A percentile compares a stretch with the other conserved stretches of the same genome.
phyloP scores from a whole-genome alignment of 129 eudicot species.

The Ambrosia artemisiifolia region DNA sequence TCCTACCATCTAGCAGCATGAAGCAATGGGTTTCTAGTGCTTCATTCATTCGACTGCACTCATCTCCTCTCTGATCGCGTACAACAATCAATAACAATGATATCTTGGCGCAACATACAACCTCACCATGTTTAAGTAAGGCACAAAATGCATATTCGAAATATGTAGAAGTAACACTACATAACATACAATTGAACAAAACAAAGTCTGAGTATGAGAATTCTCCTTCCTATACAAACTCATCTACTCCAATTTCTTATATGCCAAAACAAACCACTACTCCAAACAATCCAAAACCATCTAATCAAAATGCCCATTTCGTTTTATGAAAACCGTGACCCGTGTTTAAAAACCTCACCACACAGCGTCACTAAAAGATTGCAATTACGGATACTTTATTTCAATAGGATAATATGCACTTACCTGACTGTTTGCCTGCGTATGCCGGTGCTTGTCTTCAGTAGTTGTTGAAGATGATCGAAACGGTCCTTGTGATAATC shows the following conservation, averaged over 20 bases:
- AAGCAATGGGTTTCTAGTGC: no score
- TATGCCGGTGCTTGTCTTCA: conserved; percentile 17
- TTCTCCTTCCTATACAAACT: conserved; percentile 24
- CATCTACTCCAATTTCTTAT: conserved; percentile 16
- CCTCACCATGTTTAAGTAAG: no score
- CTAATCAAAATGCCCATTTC: neutral
- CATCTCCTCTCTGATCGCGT: no score
- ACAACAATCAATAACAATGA: no score
- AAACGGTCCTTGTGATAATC: conserved; percentile 63
- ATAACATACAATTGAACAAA: conserved; percentile 17
- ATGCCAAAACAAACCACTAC: conserved; percentile 21
- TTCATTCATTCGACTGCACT: no score
- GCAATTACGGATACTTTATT: neutral
- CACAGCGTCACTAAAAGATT: neutral
- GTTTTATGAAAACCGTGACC: no score
- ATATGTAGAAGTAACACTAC: conserved; percentile 16
- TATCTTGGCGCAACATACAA: neutral
- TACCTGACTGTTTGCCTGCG: conserved; percentile 9
- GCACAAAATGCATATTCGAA: neutral
- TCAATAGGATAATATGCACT: neutral
- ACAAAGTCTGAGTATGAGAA: conserved; percentile 12
- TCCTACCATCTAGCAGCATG: no score
- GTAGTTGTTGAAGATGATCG: conserved; percentile 41
- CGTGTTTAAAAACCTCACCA: neutral
- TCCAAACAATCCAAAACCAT: conserved; percentile 13